phyloP scores from a whole-genome alignment of 2,329 filamentous ascomycete genomes.

The Pseudogymnoascus sp. region DNA sequence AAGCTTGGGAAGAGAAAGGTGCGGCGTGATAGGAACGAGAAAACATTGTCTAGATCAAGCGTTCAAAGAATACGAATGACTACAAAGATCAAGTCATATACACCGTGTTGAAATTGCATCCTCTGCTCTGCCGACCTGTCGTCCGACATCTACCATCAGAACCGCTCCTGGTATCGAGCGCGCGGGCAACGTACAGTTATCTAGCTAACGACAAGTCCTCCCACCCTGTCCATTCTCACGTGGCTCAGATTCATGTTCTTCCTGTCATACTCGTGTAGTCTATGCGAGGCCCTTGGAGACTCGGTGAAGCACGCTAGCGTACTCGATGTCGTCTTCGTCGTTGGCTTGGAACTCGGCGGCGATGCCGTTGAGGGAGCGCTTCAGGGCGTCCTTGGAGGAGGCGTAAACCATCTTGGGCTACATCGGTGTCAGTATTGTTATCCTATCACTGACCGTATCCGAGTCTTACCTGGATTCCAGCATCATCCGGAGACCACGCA shows the following conservation, averaged over 20 bases:
- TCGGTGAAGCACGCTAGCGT: constrained; percentile 58
- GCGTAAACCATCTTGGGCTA: constrained; percentile 87
- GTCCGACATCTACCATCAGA: constrained; percentile 3
- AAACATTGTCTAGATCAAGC: not conserved
- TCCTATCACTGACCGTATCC: not conserved
- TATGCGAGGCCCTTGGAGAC: constrained; percentile 52
- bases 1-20: constrained; percentile 51
- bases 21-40: not conserved
- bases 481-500: constrained; percentile 75
- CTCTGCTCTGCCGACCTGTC: constrained; percentile 3
- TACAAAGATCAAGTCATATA: not conserved
- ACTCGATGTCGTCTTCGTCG: constrained; percentile 74
- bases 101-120: constrained; percentile 2
- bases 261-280: constrained; percentile 24
- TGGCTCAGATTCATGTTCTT: constrained; percentile 5
- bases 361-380: constrained; percentile 68
- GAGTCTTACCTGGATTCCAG: constrained; percentile 61
- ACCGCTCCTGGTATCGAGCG: not conserved
- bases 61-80: not conserved
- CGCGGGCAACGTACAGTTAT: constrained; percentile 3
- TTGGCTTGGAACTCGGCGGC: constrained; percentile 75
- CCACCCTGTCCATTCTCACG: constrained; percentile 8
- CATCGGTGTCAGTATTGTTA: constrained; percentile 13
- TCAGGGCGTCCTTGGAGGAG: constrained; percentile 78
- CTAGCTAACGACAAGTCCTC: constrained; percentile 12